Conservation (phyloP, 768 basidiomycete species). For the Suillus luteus region DNA sequence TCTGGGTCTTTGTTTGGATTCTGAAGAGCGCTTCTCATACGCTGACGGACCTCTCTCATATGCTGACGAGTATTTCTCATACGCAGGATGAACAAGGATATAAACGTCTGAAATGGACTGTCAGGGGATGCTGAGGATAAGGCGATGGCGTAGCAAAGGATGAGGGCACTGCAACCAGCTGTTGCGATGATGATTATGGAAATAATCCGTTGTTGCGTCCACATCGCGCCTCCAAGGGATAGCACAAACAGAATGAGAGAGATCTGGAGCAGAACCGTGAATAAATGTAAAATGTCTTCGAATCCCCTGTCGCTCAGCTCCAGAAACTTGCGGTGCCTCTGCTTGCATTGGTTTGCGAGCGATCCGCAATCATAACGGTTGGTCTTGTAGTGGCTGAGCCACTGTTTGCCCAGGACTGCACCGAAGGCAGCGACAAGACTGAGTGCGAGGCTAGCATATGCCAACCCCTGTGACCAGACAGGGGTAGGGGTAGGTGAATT, state of each 20-base stretch:
- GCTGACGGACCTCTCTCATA: too few relatives aligned
- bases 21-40: too few relatives aligned
- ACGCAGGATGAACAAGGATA: not conserved
- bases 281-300: slow-evolving; percentile 4
- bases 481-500: too few relatives aligned
- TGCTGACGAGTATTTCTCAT: too few relatives aligned
- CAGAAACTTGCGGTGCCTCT: slow-evolving; percentile 14
- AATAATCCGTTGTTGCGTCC: slow-evolving; percentile 4
- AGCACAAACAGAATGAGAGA: slow-evolving; percentile 15
- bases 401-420: slow-evolving; percentile 17
- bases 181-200: slow-evolving; percentile 14
- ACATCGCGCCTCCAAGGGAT: slow-evolving; percentile 9
- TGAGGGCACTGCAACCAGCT: slow-evolving; percentile 2
- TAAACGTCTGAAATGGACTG: slow-evolving; percentile 14
- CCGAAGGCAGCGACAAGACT: slow-evolving; percentile 15
- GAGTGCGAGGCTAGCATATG: slow-evolving; percentile 16
- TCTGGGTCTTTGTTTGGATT: too few relatives aligned
- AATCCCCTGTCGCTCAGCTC: slow-evolving; percentile 12
- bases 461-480: slow-evolving; percentile 15
- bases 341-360: slow-evolving; percentile 8
- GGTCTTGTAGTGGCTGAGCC: slow-evolving; percentile 10
- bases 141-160: slow-evolving; percentile 6
- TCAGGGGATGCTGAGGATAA: not conserved
- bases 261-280: slow-evolving; percentile 17
- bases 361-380: slow-evolving; percentile 1